Evolutionary conservation across 345 rosid genomes (phyloP).

Genomic region (Rhodomyrtus tomentosa): DNA sequence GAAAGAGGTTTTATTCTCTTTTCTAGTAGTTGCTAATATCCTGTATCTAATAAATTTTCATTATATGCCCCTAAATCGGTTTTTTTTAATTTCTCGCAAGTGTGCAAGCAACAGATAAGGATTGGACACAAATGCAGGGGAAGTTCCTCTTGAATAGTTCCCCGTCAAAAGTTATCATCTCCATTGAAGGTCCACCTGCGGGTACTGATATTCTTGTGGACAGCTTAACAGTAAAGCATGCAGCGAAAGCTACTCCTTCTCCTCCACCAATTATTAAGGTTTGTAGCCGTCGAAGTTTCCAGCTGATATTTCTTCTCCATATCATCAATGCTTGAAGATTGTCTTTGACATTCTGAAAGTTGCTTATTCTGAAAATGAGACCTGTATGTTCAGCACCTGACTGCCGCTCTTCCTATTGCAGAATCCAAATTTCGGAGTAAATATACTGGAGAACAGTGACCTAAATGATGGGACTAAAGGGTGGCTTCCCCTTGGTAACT

Average conservation of each 20-base stretch:
- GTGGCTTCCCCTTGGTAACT: slow-evolving; percentile 90
- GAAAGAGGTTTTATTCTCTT: background rate
- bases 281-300: background rate
- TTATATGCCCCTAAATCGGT: background rate
- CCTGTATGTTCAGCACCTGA: background rate
- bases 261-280: slow-evolving; percentile 64
- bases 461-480: slow-evolving; percentile 47
- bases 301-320: background rate
- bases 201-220: slow-evolving; percentile 81
- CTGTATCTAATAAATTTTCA: background rate
- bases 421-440: slow-evolving; percentile 68
- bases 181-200: slow-evolving; percentile 89
- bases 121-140: slow-evolving; percentile 70
- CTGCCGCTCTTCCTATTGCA: slow-evolving; percentile 8
- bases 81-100: slow-evolving; percentile 14
- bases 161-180: slow-evolving; percentile 66
- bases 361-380: background rate
- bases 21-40: background rate
- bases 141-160: slow-evolving; percentile 80
- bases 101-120: slow-evolving; percentile 64
- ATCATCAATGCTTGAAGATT: background rate
- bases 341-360: background rate
- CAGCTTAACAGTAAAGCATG: slow-evolving; percentile 58
- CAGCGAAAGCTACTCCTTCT: slow-evolving; percentile 53
- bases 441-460: slow-evolving; percentile 63